These are phyloP conservation scores for Rhodotorula sp. DNA, from an alignment of 1,284 basidiomycete genomes.

Conservation along the genomic window DNA sequence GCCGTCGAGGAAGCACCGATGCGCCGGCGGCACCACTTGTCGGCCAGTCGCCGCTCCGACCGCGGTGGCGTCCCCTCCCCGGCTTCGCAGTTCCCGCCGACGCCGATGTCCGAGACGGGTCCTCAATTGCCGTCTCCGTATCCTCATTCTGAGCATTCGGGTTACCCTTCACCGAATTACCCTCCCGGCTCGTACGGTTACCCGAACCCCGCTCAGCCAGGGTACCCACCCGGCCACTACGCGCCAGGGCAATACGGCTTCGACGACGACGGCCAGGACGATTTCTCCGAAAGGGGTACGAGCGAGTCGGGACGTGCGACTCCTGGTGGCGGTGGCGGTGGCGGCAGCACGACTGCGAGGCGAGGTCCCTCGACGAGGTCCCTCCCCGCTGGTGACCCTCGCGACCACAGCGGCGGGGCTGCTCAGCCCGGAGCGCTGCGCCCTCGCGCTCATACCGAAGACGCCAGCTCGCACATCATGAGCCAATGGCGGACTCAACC, in stretches of 20 bases:
- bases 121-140: conserved; percentile 11
- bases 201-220: conserved; percentile 24
- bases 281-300: conserved; percentile 9
- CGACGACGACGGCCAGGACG: conserved; percentile 38
- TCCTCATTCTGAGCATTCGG: neutral
- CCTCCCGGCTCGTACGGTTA: neutral
- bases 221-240: conserved; percentile 19
- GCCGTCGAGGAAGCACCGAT: conserved; percentile 69
- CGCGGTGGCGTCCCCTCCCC: conserved; percentile 33
- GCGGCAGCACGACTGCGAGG: neutral
- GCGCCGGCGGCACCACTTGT: conserved; percentile 52
- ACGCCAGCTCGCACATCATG: conserved; percentile 58
- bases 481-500: conserved; percentile 45
- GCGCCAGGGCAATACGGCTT: conserved; percentile 22
- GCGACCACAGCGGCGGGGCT: conserved; percentile 47
- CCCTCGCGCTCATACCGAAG: conserved; percentile 69
- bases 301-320: conserved; percentile 36
- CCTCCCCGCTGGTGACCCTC: conserved; percentile 24
- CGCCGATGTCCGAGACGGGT: conserved; percentile 42
- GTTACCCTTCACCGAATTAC: neutral
- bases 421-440: conserved; percentile 53
- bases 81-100: conserved; percentile 43
- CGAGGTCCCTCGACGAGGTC: conserved; percentile 32
- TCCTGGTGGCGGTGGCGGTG: conserved; percentile 7
- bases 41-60: conserved; percentile 37